phyloP scores from a whole-genome alignment of 2,329 filamentous ascomycete genomes.

The Xylaria sp. region DNA sequence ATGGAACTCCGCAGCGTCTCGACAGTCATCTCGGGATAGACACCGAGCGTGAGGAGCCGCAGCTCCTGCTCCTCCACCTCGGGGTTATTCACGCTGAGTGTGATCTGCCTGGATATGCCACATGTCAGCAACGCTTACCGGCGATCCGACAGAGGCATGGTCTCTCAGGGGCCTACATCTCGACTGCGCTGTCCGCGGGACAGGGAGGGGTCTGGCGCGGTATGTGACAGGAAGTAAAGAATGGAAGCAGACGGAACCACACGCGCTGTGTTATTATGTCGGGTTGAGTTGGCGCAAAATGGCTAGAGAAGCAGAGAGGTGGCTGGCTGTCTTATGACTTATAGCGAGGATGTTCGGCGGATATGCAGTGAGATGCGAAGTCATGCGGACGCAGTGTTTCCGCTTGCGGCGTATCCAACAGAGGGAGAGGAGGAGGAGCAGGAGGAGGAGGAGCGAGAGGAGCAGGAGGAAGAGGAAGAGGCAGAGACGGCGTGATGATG shows the following conservation, averaged over 20 bases:
- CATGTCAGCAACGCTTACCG: slow-evolving; percentile 24
- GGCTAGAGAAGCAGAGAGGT: slow-evolving; percentile 18
- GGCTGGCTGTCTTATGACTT: slow-evolving; percentile 14
- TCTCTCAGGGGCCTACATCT: slow-evolving; percentile 30
- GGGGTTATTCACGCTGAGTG: slow-evolving; percentile 75
- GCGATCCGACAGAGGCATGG: slow-evolving; percentile 1
- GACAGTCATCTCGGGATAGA: slow-evolving; percentile 76
- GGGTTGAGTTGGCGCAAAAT: not conserved
- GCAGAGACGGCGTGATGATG: not conserved
- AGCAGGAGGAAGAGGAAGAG: not conserved
- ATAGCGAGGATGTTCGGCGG: not conserved
- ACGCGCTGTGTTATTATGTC: slow-evolving; percentile 1
- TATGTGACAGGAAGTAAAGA: not conserved
- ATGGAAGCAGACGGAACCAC: not conserved
- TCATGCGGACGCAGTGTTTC: slow-evolving; percentile 17
- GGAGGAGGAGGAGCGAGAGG: not conserved
- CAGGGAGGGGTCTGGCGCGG: not conserved
- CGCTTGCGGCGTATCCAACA: slow-evolving; percentile 1
- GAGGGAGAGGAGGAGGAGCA: slow-evolving; percentile 1
- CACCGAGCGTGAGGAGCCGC: slow-evolving; percentile 70
- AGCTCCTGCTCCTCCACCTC: slow-evolving; percentile 72
- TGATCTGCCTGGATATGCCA: slow-evolving; percentile 70
- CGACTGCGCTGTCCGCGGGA: slow-evolving; percentile 11
- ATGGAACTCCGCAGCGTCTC: slow-evolving; percentile 88
- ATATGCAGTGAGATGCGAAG: slow-evolving; percentile 29